These are phyloP conservation scores for Brettanomyces sp. DNA, from an alignment of 805 yeast genomes.

Conservation along the genomic window DNA sequence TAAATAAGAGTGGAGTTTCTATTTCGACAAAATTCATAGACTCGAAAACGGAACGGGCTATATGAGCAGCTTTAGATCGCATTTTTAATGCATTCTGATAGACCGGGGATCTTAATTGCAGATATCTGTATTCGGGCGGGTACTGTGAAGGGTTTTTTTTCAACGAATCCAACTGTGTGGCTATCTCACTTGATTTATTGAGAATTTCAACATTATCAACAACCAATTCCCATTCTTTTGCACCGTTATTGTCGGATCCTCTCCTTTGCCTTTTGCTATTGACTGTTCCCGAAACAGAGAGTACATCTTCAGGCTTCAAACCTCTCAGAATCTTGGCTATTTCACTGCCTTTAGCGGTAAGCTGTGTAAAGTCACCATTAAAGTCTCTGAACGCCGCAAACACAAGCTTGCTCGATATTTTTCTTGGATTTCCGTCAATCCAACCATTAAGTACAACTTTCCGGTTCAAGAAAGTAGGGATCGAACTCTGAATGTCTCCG, in stretches of 20 bases:
- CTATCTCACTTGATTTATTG: slow-evolving; percentile 49
- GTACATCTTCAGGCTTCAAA: slow-evolving; percentile 65
- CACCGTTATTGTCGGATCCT: slow-evolving; percentile 12
- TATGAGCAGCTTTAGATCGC: slow-evolving; percentile 46
- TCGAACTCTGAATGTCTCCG: slow-evolving; percentile 7
- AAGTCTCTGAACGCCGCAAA: slow-evolving; percentile 74
- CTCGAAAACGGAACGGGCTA: slow-evolving; percentile 30
- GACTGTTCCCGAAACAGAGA: slow-evolving; percentile 53
- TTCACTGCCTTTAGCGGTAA: slow-evolving; percentile 33
- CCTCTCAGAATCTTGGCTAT: slow-evolving; percentile 31
- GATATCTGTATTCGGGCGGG: slow-evolving; percentile 74
- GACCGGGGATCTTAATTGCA: slow-evolving; percentile 60
- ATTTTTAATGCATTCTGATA: slow-evolving; percentile 47
- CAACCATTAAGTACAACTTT: slow-evolving; percentile 67
- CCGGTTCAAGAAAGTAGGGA: slow-evolving; percentile 5
- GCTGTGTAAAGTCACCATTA: slow-evolving; percentile 58
- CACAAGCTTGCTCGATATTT: slow-evolving; percentile 50
- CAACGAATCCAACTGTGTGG: slow-evolving; percentile 58
- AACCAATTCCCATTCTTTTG: slow-evolving; percentile 45
- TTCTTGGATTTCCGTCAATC: slow-evolving; percentile 67
- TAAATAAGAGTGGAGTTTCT: slow-evolving; percentile 88
- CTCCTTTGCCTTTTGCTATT: slow-evolving; percentile 27
- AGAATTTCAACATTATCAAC: slow-evolving; percentile 44
- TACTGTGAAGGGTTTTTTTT: slow-evolving; percentile 45
- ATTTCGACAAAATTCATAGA: slow-evolving; percentile 57